Percentiles rank a stretch among this genome's conserved stretches.
Conservation (phyloP, 2,329 filamentous ascomycete genomes). For the Penicillium palitans region DNA sequence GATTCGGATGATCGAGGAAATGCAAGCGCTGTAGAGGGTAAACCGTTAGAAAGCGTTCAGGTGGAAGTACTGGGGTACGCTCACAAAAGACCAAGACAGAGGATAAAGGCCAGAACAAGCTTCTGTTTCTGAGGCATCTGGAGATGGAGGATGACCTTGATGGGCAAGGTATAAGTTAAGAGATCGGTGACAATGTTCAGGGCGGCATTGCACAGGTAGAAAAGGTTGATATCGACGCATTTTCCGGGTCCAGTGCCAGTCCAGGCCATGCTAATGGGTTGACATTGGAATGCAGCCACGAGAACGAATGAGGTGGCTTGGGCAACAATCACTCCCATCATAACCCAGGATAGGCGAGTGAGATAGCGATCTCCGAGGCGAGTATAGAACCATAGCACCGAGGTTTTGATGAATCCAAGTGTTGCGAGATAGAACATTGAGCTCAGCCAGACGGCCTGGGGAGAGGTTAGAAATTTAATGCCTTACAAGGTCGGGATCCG, state of each 20-base stretch:
- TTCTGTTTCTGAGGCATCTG: constrained; percentile 52
- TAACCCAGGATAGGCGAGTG: constrained; percentile 38
- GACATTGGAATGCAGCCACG: constrained; percentile 48
- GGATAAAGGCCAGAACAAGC: constrained; percentile 49
- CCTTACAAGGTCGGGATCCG: background rate
- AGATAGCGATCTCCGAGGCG: constrained; percentile 45
- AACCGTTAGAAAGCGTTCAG: background rate
- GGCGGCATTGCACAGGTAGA: constrained; percentile 56
- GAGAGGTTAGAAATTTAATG: constrained; percentile 2
- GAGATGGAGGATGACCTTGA: constrained; percentile 49
- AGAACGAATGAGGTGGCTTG: constrained; percentile 46
- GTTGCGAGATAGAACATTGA: constrained; percentile 52
- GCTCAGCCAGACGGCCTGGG: constrained; percentile 48
- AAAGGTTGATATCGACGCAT: constrained; percentile 53
- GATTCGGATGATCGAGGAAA: constrained; percentile 51
- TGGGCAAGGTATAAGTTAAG: constrained; percentile 54
- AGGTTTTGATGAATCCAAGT: constrained; percentile 52
- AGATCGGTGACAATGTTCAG: constrained; percentile 63
- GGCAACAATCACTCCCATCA: constrained; percentile 44
- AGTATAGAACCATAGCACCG: constrained; percentile 49
- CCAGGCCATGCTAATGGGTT: constrained; percentile 45
- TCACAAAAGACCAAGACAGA: constrained; percentile 52
- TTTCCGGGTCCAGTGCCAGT: constrained; percentile 34
- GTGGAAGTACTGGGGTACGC: background rate
- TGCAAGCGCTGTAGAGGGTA: constrained; percentile 39